Conservation (phyloP, 345 rosid species). For the Microthlaspi erraticum region DNA sequence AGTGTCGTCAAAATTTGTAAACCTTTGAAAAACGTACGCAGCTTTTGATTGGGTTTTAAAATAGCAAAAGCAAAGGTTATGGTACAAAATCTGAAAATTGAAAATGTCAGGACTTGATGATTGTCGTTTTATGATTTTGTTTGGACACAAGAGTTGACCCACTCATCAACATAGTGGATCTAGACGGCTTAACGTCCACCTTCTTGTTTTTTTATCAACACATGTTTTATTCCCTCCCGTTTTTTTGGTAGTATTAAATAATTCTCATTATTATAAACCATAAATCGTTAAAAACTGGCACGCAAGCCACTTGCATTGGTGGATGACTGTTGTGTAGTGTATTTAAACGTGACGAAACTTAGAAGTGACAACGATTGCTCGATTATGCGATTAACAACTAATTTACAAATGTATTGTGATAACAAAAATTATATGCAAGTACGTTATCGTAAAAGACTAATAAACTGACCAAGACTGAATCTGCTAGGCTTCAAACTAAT, state of each 20-base stretch:
- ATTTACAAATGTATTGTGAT: background rate
- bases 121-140: background rate
- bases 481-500: background rate
- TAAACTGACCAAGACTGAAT: background rate
- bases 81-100: background rate
- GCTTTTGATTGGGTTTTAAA: too few species aligned
- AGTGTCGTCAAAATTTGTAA: background rate
- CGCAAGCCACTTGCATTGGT: slow-evolving; percentile 30
- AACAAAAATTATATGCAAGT: background rate
- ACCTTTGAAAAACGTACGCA: background rate
- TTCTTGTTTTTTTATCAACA: slow-evolving; percentile 10
- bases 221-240: slow-evolving; percentile 36
- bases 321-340: background rate
- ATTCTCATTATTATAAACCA: background rate
- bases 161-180: slow-evolving; percentile 36
- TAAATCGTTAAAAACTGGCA: background rate
- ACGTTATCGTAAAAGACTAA: background rate
- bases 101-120: background rate
- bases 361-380: slow-evolving; percentile 5
- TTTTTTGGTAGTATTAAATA: slow-evolving; percentile 3
- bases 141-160: slow-evolving; percentile 27
- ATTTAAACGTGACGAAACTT: slow-evolving; percentile 23
- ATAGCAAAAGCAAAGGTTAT: background rate
- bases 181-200: slow-evolving; percentile 20
- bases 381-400: background rate